Percentiles rank a stretch among this genome's conserved stretches.
Conservation (phyloP, 352 stramenopile species). For the Globisporangium heterothallicum region DNA sequence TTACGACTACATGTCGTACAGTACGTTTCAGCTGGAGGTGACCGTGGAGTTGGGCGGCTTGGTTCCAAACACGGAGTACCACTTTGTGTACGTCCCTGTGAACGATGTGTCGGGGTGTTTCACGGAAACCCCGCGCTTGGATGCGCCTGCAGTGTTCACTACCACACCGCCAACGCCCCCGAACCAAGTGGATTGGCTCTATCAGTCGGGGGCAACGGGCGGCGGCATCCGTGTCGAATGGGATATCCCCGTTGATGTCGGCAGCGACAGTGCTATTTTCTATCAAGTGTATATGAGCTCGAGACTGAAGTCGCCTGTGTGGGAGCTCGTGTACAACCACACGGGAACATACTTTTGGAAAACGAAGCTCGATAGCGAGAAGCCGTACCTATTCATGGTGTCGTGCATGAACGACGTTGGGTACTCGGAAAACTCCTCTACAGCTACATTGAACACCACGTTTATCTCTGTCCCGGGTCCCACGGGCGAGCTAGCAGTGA, state of each 20-base stretch:
- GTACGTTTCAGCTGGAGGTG: conserved; percentile 24
- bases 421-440: conserved; percentile 28
- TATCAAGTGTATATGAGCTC: conserved; percentile 58
- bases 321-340: conserved; percentile 39
- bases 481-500: conserved; percentile 13
- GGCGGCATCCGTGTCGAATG: conserved; percentile 43
- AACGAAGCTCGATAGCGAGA: conserved; percentile 37
- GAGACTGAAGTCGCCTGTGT: conserved; percentile 10
- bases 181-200: conserved; percentile 20
- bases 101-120: conserved; percentile 50
- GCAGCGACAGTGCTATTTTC: conserved; percentile 21
- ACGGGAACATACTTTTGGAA: conserved; percentile 43
- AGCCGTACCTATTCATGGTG: conserved; percentile 44
- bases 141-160: conserved; percentile 13
- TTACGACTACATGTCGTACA: conserved; percentile 16
- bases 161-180: conserved; percentile 22
- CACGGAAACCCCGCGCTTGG: background rate
- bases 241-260: conserved; percentile 35
- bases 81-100: conserved; percentile 32
- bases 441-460: conserved; percentile 28
- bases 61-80: conserved; percentile 26
- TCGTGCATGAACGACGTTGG: conserved; percentile 42
- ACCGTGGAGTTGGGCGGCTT: conserved; percentile 47
- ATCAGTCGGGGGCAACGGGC: conserved; percentile 35
- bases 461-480: conserved; percentile 49